Conservation (phyloP, 257 asterid genomes). For the Eustoma russellianum region DNA sequence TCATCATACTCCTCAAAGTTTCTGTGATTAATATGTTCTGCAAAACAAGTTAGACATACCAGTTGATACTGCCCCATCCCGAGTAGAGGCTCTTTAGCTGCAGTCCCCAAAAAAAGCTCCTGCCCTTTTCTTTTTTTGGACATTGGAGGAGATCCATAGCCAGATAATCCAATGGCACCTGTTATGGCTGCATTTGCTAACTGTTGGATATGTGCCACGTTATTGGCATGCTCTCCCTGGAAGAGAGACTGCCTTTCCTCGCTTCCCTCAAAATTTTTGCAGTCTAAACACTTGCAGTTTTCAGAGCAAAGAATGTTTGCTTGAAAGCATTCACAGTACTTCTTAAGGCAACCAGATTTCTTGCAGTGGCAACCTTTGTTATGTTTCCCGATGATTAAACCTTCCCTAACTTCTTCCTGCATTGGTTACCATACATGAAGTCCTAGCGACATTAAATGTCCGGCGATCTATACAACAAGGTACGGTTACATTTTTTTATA, state of each 20-base stretch:
- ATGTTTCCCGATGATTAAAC: slow-evolving; percentile 54
- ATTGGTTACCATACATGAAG: not conserved
- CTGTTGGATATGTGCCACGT: slow-evolving; percentile 63
- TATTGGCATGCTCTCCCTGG: slow-evolving; percentile 74
- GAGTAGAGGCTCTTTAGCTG: slow-evolving; percentile 43
- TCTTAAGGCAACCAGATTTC: slow-evolving; percentile 93
- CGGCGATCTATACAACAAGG: too few relatives aligned
- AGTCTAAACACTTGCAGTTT: slow-evolving; percentile 86
- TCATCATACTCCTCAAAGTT: not conserved
- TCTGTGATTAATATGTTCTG: too few relatives aligned
- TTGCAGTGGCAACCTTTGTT: slow-evolving; percentile 95
- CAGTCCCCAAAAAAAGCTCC: slow-evolving; percentile 51
- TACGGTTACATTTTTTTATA: too few relatives aligned
- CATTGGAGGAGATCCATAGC: slow-evolving; percentile 76
- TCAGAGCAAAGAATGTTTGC: slow-evolving; percentile 94
- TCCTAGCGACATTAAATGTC: too few relatives aligned
- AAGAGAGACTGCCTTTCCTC: slow-evolving; percentile 86
- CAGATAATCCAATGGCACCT: slow-evolving; percentile 87
- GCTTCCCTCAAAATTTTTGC: slow-evolving; percentile 91
- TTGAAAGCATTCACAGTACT: slow-evolving; percentile 93
- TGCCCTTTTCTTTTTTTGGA: slow-evolving; percentile 70
- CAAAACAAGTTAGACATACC: slow-evolving; percentile 22
- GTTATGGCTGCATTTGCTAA: slow-evolving; percentile 97
- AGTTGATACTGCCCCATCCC: slow-evolving; percentile 55
- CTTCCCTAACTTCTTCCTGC: slow-evolving; percentile 68